Evolutionary conservation across 1,139 yeast species (phyloP).

Genomic region (Lodderomyces metapsilosis): DNA sequence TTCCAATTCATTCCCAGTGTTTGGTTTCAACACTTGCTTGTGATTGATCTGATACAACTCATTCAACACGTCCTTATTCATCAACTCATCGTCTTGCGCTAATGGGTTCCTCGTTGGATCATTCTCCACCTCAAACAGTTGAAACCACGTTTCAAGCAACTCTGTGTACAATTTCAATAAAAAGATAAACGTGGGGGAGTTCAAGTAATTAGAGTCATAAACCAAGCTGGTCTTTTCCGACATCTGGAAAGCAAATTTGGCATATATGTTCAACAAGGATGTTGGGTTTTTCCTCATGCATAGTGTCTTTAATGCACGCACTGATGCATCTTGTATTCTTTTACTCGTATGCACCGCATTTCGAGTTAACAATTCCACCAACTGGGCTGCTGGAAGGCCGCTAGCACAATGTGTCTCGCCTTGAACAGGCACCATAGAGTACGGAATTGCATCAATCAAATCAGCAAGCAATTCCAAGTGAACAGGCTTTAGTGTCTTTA

Average conservation of each 20-base stretch:
- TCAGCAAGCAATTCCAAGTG: conserved; percentile 67
- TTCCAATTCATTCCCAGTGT: conserved; percentile 66
- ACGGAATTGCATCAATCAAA: conserved; percentile 66
- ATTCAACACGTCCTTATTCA: conserved; percentile 42
- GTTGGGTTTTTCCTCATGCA: conserved; percentile 74
- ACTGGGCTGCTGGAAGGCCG: conserved; percentile 55
- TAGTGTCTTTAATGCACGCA: conserved; percentile 59
- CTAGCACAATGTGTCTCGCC: conserved; percentile 28
- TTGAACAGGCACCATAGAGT: conserved; percentile 46
- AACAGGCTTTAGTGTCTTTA: conserved; percentile 33
- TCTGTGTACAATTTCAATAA: conserved; percentile 74
- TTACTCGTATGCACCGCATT: conserved; percentile 70
- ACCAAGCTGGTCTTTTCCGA: conserved; percentile 56
- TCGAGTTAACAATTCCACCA: conserved; percentile 72
- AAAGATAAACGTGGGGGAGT: conserved; percentile 56
- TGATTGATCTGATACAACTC: conserved; percentile 46
- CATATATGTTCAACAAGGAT: conserved; percentile 67
- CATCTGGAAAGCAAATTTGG: conserved; percentile 76
- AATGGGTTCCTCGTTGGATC: conserved; percentile 19
- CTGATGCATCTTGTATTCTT: conserved; percentile 61
- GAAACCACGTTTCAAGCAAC: conserved; percentile 76
- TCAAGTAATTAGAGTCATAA: conserved; percentile 54
- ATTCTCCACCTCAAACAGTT: conserved; percentile 37
- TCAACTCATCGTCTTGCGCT: conserved; percentile 38
- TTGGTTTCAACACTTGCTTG: conserved; percentile 34